Base-by-base conservation (phyloP, 73 alveolate species). In the Paraurostyla sp. region DNA sequence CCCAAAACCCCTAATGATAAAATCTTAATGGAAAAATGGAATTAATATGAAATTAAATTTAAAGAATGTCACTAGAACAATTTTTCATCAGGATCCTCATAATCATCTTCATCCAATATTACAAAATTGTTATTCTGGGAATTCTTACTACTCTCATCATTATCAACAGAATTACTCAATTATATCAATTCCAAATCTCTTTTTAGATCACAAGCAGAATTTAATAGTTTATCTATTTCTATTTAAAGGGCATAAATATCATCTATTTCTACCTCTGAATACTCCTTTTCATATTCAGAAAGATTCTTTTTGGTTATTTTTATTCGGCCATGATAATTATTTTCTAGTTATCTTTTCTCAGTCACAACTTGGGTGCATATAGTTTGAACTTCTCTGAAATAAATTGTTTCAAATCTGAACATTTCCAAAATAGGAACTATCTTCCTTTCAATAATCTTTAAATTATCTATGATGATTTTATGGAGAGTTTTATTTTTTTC, bases 51-150 rank as follows among this genome's bases (percentile, higher is more conserved):
- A n/a, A n/a, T n/a, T n/a, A n/a, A n/a, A n/a, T n/a, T n/a, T n/a
- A n/a, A n/a, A n/a, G n/a, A n/a, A n/a, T n/a, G n/a, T n/a, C n/a
- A n/a, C n/a, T n/a, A n/a, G n/a, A 73, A 73, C 36, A 48, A 45
- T 48, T 73, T 73, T 16, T 73, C 86, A 46, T 73, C 86, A 9
- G 86, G 86, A 29, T 73, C 86, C 27, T 73, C 86, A 45, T 73
- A 41, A n/a, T 73, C 86, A 46, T 49, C 71, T 73, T 48, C 65
- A 32, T 48, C 86, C 46, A 48, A 41, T 48, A 73, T 73, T 48
- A 73, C 82, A 65, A 65, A 30, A 2, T 40, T 32, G 23, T 65
- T 38, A 9, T 60, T 16, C 15, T 7, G 15, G 16, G 27, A 4
- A 73, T 29, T 57, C 58, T 40, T 35, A 13, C 36, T 68, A 9